Evolutionary conservation across 257 asterid genomes (phyloP).

Genomic region (Eustoma russellianum): DNA sequence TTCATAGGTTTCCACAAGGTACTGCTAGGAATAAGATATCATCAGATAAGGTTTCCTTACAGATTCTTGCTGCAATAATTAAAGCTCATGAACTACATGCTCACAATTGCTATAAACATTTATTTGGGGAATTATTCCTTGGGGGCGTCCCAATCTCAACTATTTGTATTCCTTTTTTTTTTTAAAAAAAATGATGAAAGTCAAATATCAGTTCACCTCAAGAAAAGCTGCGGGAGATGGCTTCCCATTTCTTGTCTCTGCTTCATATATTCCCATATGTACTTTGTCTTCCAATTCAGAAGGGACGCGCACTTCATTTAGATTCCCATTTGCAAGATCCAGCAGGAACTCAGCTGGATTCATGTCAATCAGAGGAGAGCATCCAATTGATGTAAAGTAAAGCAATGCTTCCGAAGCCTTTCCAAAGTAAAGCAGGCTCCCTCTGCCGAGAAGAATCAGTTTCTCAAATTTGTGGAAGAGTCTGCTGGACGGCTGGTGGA

Average conservation of each 20-base stretch:
- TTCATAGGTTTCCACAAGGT: conserved; percentile 80
- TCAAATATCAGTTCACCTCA: conserved; percentile 31
- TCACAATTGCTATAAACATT: background rate
- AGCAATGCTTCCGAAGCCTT: conserved; percentile 67
- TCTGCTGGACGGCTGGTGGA: conserved; percentile 96
- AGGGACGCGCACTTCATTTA: conserved; percentile 69
- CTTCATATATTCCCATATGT: conserved; percentile 39
- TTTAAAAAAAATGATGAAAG: too few relatives aligned
- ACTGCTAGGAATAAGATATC: conserved; percentile 32
- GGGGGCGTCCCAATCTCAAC: too few relatives aligned
- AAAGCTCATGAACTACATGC: too few relatives aligned
- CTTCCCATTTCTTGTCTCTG: conserved; percentile 41
- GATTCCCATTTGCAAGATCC: conserved; percentile 87
- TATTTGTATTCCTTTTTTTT: too few relatives aligned
- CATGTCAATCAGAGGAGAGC: conserved; percentile 72
- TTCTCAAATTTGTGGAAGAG: conserved; percentile 90
- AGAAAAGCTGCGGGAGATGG: conserved; percentile 52
- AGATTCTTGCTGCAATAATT: background rate
- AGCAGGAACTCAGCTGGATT: conserved; percentile 93
- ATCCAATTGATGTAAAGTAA: conserved; percentile 74
- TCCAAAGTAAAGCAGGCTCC: conserved; percentile 76
- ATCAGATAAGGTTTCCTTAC: background rate
- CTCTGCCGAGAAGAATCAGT: conserved; percentile 74
- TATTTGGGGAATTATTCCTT: too few relatives aligned
- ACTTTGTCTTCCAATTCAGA: conserved; percentile 70